A percentile compares a stretch with the other conserved stretches of the same genome.
These are phyloP conservation scores for Mycena capillaripes DNA, from an alignment of 768 basidiomycete species.

Conservation along the genomic window DNA sequence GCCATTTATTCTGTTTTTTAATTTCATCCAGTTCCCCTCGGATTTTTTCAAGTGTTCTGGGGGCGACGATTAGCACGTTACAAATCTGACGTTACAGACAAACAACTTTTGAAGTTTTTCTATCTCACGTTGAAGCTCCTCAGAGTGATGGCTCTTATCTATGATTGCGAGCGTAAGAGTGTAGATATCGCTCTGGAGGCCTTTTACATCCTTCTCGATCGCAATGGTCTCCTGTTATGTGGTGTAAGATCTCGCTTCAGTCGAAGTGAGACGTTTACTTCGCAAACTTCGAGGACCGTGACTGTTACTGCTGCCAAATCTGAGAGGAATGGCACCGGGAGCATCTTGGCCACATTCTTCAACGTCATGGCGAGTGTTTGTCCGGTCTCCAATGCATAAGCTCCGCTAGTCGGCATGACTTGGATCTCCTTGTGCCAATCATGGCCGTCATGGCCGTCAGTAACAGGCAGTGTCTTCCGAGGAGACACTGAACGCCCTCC, in stretches of 20 bases:
- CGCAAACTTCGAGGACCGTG: not conserved
- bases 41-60: not conserved
- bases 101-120: not conserved
- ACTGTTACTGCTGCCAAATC: not conserved
- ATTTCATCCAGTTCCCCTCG: not conserved
- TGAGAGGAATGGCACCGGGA: not conserved
- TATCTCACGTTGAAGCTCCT: not conserved
- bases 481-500: not conserved
- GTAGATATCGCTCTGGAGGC: not conserved
- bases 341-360: not conserved
- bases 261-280: not conserved
- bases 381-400: not conserved
- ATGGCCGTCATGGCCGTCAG: not conserved
- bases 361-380: not conserved
- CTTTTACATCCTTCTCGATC: not conserved
- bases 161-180: not conserved
- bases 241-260: not conserved
- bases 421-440: not conserved
- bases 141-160: not conserved
- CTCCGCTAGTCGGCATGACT: not conserved
- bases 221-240: not conserved
- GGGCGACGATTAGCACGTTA: not conserved
- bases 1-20: not conserved
- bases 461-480: not conserved
- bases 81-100: not conserved